phyloP scores from a whole-genome alignment of 306 rosid genomes.

The Vigna nakashimae region DNA sequence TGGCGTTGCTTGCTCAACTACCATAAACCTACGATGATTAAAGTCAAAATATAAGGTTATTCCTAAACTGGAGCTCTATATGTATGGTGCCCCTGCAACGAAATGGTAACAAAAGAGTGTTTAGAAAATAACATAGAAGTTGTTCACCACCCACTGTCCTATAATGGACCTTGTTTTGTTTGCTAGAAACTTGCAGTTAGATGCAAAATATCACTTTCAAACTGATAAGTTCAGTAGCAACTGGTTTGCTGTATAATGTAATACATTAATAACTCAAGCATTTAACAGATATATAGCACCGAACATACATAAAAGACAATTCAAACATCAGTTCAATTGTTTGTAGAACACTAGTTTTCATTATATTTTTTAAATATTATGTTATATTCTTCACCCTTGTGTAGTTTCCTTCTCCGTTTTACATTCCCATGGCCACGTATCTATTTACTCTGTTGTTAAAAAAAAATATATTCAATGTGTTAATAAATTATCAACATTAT shows the following conservation, averaged over 20 bases:
- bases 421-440: too few species aligned
- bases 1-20: constrained; percentile 25
- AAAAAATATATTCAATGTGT: too few species aligned
- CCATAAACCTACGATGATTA: constrained; percentile 2
- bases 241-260: neutral
- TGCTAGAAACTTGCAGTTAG: constrained; percentile 27
- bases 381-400: too few species aligned
- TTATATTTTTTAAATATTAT: too few species aligned
- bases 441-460: too few species aligned
- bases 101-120: constrained; percentile 11
- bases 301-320: constrained; percentile 5
- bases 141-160: constrained; percentile 18
- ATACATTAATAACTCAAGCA: neutral
- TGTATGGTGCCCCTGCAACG: neutral
- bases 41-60: constrained; percentile 8
- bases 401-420: too few species aligned
- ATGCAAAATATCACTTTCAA: constrained; percentile 27
- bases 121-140: neutral
- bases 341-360: too few species aligned
- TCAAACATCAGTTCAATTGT: neutral
- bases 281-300: neutral
- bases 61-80: neutral
- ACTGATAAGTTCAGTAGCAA: constrained; percentile 20
- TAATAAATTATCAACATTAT: too few species aligned
- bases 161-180: constrained; percentile 24